A percentile compares a stretch with the other conserved stretches of the same genome.
phyloP scores from a whole-genome alignment of 1,284 basidiomycete genomes.

The Naganishia sp. region DNA sequence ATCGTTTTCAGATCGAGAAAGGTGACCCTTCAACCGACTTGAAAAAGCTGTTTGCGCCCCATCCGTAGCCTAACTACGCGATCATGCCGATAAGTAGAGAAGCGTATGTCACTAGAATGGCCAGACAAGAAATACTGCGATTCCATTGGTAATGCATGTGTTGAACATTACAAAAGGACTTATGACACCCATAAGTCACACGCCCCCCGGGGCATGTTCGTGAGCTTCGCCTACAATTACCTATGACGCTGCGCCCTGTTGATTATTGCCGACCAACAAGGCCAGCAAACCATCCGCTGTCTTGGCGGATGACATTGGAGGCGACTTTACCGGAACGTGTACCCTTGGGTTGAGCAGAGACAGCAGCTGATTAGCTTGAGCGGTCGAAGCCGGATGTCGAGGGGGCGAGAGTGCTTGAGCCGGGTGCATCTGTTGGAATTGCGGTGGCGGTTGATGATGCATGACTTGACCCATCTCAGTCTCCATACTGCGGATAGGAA shows the following conservation, averaged over 20 bases:
- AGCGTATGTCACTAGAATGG: too few species aligned
- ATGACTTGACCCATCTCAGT: slow-evolving; percentile 8
- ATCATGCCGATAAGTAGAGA: too few species aligned
- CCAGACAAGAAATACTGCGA: not conserved
- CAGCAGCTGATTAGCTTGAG: slow-evolving; percentile 20
- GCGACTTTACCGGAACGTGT: slow-evolving; percentile 7
- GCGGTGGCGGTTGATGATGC: slow-evolving; percentile 13
- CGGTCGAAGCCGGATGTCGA: slow-evolving; percentile 18
- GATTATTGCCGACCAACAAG: slow-evolving; percentile 18
- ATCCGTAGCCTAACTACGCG: too few species aligned
- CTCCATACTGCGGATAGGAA: slow-evolving; percentile 6
- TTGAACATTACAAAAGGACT: slow-evolving; percentile 1
- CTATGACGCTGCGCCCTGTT: slow-evolving; percentile 9
- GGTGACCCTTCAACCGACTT: too few species aligned
- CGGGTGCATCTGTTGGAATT: slow-evolving; percentile 23
- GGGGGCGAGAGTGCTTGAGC: slow-evolving; percentile 18
- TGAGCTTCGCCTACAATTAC: not conserved
- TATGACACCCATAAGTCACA: not conserved
- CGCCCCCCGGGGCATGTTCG: not conserved
- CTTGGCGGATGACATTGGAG: slow-evolving; percentile 14
- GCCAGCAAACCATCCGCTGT: slow-evolving; percentile 26
- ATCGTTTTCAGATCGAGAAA: not conserved
- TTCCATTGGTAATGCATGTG: not conserved
- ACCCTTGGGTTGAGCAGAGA: slow-evolving; percentile 12
- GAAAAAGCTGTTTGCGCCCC: too few species aligned